Percentiles rank a stretch among this genome's conserved stretches.
phyloP scores from a whole-genome alignment of 1,284 basidiomycete genomes.

The Apiotrichum akiyoshidainum region DNA sequence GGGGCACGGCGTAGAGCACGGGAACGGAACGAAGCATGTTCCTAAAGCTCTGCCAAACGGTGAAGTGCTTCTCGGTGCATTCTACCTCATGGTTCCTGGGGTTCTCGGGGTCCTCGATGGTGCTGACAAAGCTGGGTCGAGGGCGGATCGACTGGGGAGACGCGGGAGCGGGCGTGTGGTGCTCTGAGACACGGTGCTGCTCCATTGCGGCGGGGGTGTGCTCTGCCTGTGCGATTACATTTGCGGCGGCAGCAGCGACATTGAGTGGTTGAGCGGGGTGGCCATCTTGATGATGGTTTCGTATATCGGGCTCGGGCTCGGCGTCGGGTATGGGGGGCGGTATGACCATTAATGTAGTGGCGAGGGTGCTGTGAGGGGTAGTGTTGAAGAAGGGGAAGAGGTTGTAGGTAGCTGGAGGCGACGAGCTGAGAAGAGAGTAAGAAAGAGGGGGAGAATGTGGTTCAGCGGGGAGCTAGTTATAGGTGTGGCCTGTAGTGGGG shows the following conservation, averaged over 20 bases:
- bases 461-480: too few relatives aligned
- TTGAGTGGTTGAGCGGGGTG: constrained; percentile 1
- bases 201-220: not conserved
- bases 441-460: not conserved
- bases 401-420: not conserved
- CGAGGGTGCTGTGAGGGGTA: not conserved
- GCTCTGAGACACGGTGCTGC: too few relatives aligned
- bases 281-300: constrained; percentile 14
- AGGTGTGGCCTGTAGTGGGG: too few relatives aligned
- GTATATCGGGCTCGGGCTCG: constrained; percentile 28
- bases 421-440: not conserved
- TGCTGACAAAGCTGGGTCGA: constrained; percentile 6
- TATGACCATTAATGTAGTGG: constrained; percentile 14
- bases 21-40: constrained; percentile 39
- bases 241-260: not conserved
- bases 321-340: constrained; percentile 15
- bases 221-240: not conserved
- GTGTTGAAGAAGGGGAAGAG: not conserved
- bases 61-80: constrained; percentile 4
- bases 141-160: not conserved
- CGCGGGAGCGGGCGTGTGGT: not conserved
- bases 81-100: constrained; percentile 2
- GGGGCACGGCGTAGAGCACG: constrained; percentile 39
- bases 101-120: constrained; percentile 1
- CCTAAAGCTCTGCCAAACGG: constrained; percentile 20